Evolutionary conservation across 352 stramenopile species (phyloP), one percentile per base, ranked within the genome.

Genomic region (Pythium biforme): DNA sequence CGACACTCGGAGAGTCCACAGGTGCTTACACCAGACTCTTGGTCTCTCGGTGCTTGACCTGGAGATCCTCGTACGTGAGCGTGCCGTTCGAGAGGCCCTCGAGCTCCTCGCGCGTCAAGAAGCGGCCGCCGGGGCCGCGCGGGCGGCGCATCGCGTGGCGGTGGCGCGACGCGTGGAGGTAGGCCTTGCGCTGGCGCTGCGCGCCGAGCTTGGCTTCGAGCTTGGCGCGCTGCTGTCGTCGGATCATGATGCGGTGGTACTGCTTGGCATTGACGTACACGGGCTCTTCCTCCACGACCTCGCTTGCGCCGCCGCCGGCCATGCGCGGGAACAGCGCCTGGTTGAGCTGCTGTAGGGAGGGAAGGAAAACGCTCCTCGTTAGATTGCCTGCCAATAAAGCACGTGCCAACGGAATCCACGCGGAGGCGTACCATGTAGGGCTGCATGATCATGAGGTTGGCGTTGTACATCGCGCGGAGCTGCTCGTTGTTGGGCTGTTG

Each of bases 261-360:
- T 96, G 88, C 74, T 96, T 96, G 51, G 86, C 88, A 62, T 96
- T 96, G 39, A 96, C 88, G 64, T 95, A 96, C 39, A 96, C 85
- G 6, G 88, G 88, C 51, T 95, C 86, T 64, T 96, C 88, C 33
- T 96, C 88, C 3, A 82, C 69, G 63, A 84, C 74, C 58, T 92
- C 79, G 25, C 55, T 74, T 4, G 77, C 57, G 39, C 70, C 74
- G 26, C 63, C 58, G 11, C 64, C 64, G 3, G 78, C 73, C 55
- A 85, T 78, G 54, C 83, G 80, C 26, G 77, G 74, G 52, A 90
- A 88, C 33, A 90, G 71, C 11, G 72, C 64, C 47, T 74, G 79
- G 61, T 76, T 84, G 15, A 89, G 62, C 65, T 89, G 55, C 49
- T 70, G n/a, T 34, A 15, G 26, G 4, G 12, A 9, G 23, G 20